Base-by-base conservation (phyloP, 2,329 filamentous ascomycete genomes). In the Penicillium concentricum region DNA sequence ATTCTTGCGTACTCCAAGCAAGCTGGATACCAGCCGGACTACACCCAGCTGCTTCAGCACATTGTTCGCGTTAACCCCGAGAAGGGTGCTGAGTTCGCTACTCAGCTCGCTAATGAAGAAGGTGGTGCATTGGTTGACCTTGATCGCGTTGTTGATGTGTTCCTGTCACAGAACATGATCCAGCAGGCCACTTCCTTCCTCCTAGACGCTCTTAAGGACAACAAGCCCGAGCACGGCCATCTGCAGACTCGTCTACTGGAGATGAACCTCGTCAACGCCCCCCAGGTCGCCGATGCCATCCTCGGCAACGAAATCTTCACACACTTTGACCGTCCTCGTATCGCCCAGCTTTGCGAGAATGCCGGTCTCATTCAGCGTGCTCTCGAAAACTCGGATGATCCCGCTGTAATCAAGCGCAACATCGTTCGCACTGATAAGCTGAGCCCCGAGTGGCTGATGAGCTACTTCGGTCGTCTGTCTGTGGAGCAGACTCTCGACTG, bases 261-360 rank as follows among this genome's bases (percentile, higher is more conserved):
- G 82, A 97, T 99, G 92, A 99, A 99, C 76, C 79, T 99, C 61
- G 83, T 96, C 76, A 95, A 96, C 66, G 95, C 94, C 1, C 94
- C 94, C 49, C 94, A 97, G 75, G 95, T 99, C 53, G 94, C 95
- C 4, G 95, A 99, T 75, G 94, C 94, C 34, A 99, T 99, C 65
- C 85, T 99, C 39, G 91, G 93, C 64, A 99, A 99, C 69, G 91
- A 97, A 69, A 97, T 99, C 89, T 97, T 99, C 78, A 92, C 92
- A 0, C 87, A 99, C 78, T 99, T 96, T 70, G 94, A 99, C 78
- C 95, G 91, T 80, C 79, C 87, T 44, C 89, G 92, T 62, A 90
- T 99, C 75, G 91, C 93, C 24, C 85, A 88, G 63, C 84, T 99
- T 53, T 99, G 94, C 73, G 94, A 99, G 79, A 90, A 95, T 73